Evolutionary conservation across 352 stramenopile genomes (phyloP).

Genomic region (Blastocystis sp.): DNA sequence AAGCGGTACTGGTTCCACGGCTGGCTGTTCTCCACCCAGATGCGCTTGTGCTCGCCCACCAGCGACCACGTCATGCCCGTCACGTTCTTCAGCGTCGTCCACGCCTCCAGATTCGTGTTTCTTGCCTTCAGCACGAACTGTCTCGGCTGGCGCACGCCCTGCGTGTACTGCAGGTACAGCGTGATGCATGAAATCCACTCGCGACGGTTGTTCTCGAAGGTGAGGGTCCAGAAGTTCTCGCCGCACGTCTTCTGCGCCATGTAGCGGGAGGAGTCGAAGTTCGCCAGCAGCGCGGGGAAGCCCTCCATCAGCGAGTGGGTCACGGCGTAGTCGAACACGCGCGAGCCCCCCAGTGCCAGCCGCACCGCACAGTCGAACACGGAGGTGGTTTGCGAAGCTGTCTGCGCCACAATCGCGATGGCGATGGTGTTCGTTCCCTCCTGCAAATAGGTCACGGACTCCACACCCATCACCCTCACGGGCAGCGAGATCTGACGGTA

Average conservation of each 20-base stretch:
- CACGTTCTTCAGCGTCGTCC: neutral
- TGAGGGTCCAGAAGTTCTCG: neutral
- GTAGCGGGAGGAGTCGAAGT: slow-evolving; percentile 37
- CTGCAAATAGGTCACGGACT: neutral
- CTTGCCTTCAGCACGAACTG: slow-evolving; percentile 7
- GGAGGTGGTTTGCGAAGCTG: neutral
- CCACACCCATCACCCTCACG: neutral
- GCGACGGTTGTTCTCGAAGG: slow-evolving; percentile 14
- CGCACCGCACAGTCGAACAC: neutral
- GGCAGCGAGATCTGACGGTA: neutral
- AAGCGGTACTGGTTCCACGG: slow-evolving; percentile 34
- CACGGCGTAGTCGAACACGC: slow-evolving; percentile 35
- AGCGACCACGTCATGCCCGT: neutral
- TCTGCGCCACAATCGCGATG: slow-evolving; percentile 26
- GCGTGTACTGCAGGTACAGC: neutral
- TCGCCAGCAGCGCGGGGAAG: neutral
- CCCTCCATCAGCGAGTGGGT: neutral
- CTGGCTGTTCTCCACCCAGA: slow-evolving; percentile 10
- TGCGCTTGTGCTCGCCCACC: neutral
- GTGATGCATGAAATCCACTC: slow-evolving; percentile 37
- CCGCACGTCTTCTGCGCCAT: neutral
- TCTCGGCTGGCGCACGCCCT: neutral
- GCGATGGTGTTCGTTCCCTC: slow-evolving; percentile 43
- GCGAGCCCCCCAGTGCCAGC: neutral
- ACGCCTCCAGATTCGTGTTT: neutral